Percentiles rank a stretch among this genome's conserved stretches.
Conservation (phyloP, 805 yeast genomes). For the Novakomyces olei region DNA sequence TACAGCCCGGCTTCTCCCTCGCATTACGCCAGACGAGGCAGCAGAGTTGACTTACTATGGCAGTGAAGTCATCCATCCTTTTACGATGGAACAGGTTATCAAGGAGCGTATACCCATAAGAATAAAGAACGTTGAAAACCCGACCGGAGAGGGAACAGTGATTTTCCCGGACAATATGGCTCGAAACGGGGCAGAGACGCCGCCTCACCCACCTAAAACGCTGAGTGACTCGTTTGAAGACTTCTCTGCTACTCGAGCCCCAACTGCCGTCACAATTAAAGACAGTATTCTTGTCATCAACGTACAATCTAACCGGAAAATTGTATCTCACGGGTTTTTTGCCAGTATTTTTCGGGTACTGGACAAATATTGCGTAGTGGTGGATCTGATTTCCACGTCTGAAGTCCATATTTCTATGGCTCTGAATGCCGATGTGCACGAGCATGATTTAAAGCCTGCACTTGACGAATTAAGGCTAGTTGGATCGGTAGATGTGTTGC, state of each 20-base stretch:
- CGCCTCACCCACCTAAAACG: constrained; percentile 84
- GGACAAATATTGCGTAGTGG: constrained; percentile 68
- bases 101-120: constrained; percentile 89
- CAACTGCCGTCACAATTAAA: constrained; percentile 96
- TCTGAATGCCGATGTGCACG: constrained; percentile 41
- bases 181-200: constrained; percentile 68
- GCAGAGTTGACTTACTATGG: constrained; percentile 96
- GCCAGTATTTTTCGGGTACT: constrained; percentile 74
- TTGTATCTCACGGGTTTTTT: constrained; percentile 81
- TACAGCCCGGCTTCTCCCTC: constrained; percentile 57
- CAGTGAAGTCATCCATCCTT: constrained; percentile 93
- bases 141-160: constrained; percentile 77
- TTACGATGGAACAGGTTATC: constrained; percentile 98
- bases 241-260: constrained; percentile 10
- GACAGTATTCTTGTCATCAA: constrained; percentile 77
- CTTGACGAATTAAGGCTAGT: constrained; percentile 53
- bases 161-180: constrained; percentile 82
- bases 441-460: constrained; percentile 47
- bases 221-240: constrained; percentile 20
- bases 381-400: constrained; percentile 87
- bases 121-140: constrained; percentile 88
- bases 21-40: constrained; percentile 96
- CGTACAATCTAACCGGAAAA: constrained; percentile 82
- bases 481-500: constrained; percentile 77
- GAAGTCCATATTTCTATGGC: constrained; percentile 99